Percentiles rank a stretch among this genome's conserved stretches.
phyloP scores from a whole-genome alignment of 2,329 filamentous ascomycete species.

The Pezicula rhizophila region DNA sequence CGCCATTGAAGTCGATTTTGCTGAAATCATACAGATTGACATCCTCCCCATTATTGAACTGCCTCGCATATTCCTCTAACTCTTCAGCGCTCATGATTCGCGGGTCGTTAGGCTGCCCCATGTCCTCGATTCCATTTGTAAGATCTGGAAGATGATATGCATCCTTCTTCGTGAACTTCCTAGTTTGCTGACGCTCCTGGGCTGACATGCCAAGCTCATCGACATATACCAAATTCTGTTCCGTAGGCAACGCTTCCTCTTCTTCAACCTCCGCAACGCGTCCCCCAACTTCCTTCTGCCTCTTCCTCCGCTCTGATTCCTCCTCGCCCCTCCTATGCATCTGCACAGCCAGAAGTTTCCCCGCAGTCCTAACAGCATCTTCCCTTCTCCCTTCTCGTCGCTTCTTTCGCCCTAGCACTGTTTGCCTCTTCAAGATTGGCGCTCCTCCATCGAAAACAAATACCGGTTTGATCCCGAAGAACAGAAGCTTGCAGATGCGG shows the following conservation, averaged over 20 bases:
- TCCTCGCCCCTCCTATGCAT: conserved; percentile 89
- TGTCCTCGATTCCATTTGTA: conserved; percentile 68
- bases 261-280: conserved; percentile 40
- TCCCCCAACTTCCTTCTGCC: conserved; percentile 34
- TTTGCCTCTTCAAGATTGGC: conserved; percentile 83
- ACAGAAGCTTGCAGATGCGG: conserved; percentile 93
- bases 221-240: conserved; percentile 73
- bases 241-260: conserved; percentile 62
- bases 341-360: conserved; percentile 85
- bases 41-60: conserved; percentile 89
- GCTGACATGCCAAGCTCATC: conserved; percentile 81
- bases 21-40: conserved; percentile 92
- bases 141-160: conserved; percentile 92
- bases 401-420: conserved; percentile 71
- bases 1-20: conserved; percentile 95
- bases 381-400: conserved; percentile 83
- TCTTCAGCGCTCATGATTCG: conserved; percentile 95
- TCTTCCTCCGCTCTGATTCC: conserved; percentile 61
- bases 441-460: conserved; percentile 98
- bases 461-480: conserved; percentile 91
- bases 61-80: conserved; percentile 84
- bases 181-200: conserved; percentile 65
- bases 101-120: conserved; percentile 87
- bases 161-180: conserved; percentile 85
- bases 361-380: conserved; percentile 86